phyloP scores from a whole-genome alignment of 768 basidiomycete species.

The Steccherinum ochraceum region DNA sequence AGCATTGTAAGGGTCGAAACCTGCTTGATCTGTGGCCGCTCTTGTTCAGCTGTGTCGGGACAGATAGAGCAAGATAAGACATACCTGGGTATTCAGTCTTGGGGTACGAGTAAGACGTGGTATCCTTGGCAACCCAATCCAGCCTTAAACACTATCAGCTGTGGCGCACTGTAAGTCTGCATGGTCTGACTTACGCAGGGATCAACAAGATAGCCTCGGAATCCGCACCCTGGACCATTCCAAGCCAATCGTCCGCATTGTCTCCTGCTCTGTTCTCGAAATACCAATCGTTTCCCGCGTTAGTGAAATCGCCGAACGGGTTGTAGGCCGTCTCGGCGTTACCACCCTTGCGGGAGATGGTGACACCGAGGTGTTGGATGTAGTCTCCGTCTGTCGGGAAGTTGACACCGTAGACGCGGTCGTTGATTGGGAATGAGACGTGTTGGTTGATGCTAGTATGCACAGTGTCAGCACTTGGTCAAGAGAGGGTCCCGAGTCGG shows the following conservation, averaged over 20 bases:
- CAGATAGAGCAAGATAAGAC: conserved; percentile 2
- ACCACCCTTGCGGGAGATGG: conserved; percentile 49
- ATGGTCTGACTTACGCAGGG: conserved; percentile 36
- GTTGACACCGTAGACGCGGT: conserved; percentile 48
- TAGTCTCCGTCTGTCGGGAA: conserved; percentile 43
- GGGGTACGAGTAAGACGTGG: conserved; percentile 47
- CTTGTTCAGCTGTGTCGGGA: no score
- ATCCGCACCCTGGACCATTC: conserved; percentile 40
- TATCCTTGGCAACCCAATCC: conserved; percentile 52
- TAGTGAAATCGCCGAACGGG: conserved; percentile 42
- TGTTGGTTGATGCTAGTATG: conserved; percentile 21
- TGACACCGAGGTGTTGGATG: conserved; percentile 41
- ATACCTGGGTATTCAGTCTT: conserved; percentile 36
- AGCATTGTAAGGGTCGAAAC: conserved; percentile 41
- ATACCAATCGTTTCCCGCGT: conserved; percentile 51
- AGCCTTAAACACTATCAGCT: conserved; percentile 26
- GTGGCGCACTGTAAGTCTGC: neutral
- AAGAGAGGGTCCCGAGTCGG: no score
- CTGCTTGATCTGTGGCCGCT: conserved; percentile 37
- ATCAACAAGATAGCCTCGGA: conserved; percentile 38
- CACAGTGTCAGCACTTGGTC: neutral
- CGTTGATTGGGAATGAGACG: conserved; percentile 33
- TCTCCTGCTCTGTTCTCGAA: conserved; percentile 45
- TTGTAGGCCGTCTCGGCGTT: conserved; percentile 53
- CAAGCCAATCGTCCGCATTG: conserved; percentile 42